These are phyloP conservation scores for Acephala macrosclerotiorum DNA, from an alignment of 2,329 filamentous ascomycete genomes.

Conservation along the genomic window DNA sequence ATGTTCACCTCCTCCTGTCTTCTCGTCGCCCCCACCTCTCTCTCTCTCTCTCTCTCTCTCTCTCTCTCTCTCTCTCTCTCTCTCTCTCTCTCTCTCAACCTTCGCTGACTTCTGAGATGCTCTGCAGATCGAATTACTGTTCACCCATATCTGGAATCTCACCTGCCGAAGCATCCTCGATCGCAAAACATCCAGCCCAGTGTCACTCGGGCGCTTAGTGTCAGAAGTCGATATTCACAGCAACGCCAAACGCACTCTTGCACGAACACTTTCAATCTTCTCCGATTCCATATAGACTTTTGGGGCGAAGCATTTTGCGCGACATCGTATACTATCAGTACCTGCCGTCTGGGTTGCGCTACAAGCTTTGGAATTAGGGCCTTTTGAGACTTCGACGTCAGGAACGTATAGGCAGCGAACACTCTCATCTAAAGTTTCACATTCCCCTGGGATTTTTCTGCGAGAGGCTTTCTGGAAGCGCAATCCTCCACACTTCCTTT, in stretches of 20 bases:
- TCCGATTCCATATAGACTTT: neutral
- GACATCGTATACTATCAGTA: constrained; percentile 8
- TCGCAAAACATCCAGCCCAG: constrained; percentile 3
- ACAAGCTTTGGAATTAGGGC: neutral
- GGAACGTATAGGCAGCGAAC: constrained; percentile 29
- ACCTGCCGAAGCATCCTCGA: neutral
- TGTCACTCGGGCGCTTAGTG: constrained; percentile 17
- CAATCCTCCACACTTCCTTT: constrained; percentile 18
- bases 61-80: constrained; percentile 2
- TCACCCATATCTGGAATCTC: neutral
- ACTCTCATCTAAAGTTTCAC: constrained; percentile 24
- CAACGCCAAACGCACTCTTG: neutral
- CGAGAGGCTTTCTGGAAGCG: constrained; percentile 19
- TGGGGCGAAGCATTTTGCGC: constrained; percentile 10
- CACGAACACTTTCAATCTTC: constrained; percentile 2
- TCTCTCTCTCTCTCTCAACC: constrained; percentile 7
- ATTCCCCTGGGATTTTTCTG: constrained; percentile 11
- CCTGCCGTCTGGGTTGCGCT: neutral
- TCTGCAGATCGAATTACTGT: constrained; percentile 12
- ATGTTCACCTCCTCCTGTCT: constrained; percentile 10
- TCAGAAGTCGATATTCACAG: neutral
- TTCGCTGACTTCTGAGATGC: constrained; percentile 12
- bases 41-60: constrained; percentile 3
- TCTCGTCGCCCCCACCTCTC: constrained; percentile 12
- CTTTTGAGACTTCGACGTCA: constrained; percentile 18